Percentiles rank a stretch among this genome's conserved stretches.
phyloP scores from a whole-genome alignment of 345 rosid genomes.

The Citrus sinensis region DNA sequence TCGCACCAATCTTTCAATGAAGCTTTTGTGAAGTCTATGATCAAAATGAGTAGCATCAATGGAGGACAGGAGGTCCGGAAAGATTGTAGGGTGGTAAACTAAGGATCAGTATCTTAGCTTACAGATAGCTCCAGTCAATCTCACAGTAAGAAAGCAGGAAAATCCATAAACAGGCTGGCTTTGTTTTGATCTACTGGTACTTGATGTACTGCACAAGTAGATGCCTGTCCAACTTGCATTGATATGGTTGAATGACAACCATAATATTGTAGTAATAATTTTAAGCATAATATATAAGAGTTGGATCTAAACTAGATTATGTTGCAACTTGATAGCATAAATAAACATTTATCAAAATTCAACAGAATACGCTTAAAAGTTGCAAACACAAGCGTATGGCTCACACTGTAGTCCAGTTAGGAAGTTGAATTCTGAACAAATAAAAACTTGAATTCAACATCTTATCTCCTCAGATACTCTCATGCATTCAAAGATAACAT shows the following conservation, averaged over 20 bases:
- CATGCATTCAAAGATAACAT: not conserved
- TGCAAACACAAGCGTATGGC: not conserved
- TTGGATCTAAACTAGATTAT: not conserved
- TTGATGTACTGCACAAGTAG: too few species aligned
- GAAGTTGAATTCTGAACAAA: not conserved
- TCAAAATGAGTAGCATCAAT: constrained; percentile 48
- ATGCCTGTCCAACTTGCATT: not conserved
- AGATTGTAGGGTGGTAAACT: constrained; percentile 42
- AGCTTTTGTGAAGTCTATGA: constrained; percentile 40
- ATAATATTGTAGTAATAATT: not conserved
- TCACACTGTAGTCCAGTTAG: not conserved
- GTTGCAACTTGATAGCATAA: not conserved
- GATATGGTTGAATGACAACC: not conserved
- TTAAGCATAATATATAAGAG: not conserved
- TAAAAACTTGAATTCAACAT: constrained; percentile 1
- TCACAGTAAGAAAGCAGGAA: not conserved
- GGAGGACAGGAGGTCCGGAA: constrained; percentile 51
- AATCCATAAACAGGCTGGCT: not conserved
- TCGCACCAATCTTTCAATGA: constrained; percentile 23
- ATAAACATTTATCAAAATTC: not conserved
- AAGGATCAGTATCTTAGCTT: constrained; percentile 6
- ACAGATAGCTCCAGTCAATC: not conserved
- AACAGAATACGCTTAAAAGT: not conserved
- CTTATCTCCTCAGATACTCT: not conserved
- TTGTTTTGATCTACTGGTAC: not conserved